Base-by-base conservation (phyloP, 140 eudicot species). In the Erigeron philadelphicus region DNA sequence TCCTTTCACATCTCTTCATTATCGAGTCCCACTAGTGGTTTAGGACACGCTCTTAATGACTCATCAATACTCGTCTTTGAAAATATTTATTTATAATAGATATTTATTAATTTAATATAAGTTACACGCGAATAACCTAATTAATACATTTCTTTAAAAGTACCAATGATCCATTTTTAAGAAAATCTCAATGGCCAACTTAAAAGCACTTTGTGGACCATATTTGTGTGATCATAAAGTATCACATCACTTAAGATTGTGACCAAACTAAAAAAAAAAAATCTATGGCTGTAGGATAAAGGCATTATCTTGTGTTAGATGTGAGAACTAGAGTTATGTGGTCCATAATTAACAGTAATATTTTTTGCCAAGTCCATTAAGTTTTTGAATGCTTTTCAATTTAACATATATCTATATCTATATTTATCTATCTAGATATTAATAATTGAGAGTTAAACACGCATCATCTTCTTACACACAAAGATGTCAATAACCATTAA, bases 251-350 rank as follows among this genome's bases (percentile, higher is more conserved):
- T 72, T 61, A 53, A 64, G 52, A 47, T 76, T 68, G 45, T 42
- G 75, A 68, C 75, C 75, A 68, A 61, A 69, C 80, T 63, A 7
- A 45, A 40, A 41, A n/a, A n/a, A n/a, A 54, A 21, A 62, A 69
- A 61, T 43, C 64, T 52, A 76, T 76, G 76, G 75, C 52, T 23
- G 66, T 73, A 54, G 16, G 65, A 64, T 49, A 52, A 63, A 63
- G 65, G 57, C 18, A 4, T 61, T 63, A 2, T 31, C 21, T n/a
- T 48, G 62, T 40, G 73, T 19, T 44, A n/a, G 67, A 70, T 58
- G 15, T 43, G 35, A 23, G 61, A 55, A 54, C 55, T 69, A 68
- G 6, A 21, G 25, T 66, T 44, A 10, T 76, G 67, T 61, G 80
- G 70, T 70, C 58, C 31, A 61, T 61, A 61, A 41, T 49, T 19